Percentiles rank a stretch among this genome's conserved stretches.
These are phyloP conservation scores for Lactarius sp. DNA, from an alignment of 768 basidiomycete species.

Conservation along the genomic window DNA sequence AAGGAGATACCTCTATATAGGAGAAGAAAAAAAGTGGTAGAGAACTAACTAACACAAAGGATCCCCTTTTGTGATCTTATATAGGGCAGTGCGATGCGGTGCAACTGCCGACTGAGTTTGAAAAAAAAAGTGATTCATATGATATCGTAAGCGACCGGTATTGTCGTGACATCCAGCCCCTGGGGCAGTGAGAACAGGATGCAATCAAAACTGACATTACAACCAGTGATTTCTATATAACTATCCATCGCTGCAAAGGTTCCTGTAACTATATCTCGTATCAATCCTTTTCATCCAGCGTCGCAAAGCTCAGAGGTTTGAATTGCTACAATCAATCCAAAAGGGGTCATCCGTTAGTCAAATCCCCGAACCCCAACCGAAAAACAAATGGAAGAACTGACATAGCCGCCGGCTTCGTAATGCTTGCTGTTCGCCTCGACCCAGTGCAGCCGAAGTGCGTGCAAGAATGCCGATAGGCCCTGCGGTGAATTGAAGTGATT, in stretches of 20 bases:
- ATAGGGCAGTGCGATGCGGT: not conserved
- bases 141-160: not conserved
- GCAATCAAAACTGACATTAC: not conserved
- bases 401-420: constrained; percentile 85
- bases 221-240: not conserved
- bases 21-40: constrained; percentile 33
- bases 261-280: not conserved
- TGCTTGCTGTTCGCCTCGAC: constrained; percentile 98
- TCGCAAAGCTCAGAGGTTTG: constrained; percentile 45
- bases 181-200: not conserved
- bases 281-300: constrained; percentile 37
- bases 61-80: not conserved
- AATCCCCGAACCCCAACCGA: not conserved
- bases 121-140: constrained; percentile 13
- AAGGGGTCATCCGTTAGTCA: constrained; percentile 31
- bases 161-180: not conserved
- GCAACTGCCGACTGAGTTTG: constrained; percentile 19
- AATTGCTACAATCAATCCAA: constrained; percentile 39
- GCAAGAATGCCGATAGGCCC: constrained; percentile 94
- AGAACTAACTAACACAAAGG: not conserved
- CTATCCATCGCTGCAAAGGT: not conserved
- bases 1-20: constrained; percentile 36
- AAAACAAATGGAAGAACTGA: constrained; percentile 40
- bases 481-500: constrained; percentile 31
- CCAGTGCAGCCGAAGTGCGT: constrained; percentile 96